These are phyloP conservation scores for Chaetomium cochliodes DNA, from an alignment of 495 filamentous ascomycete species.

Conservation along the genomic window DNA sequence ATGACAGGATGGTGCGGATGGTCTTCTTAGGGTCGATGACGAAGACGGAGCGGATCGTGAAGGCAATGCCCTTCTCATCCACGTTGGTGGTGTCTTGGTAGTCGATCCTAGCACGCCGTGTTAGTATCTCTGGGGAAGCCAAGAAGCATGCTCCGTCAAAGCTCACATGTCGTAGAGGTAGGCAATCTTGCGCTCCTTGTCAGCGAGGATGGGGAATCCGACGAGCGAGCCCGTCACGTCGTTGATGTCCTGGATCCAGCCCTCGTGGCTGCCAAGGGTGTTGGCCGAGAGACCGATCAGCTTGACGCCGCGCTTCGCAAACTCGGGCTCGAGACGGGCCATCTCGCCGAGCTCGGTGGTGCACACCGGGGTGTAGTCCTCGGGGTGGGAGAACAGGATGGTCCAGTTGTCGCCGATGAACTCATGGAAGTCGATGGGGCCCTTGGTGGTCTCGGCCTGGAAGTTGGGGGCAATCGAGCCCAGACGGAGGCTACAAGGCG, in stretches of 20 bases:
- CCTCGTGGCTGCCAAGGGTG: conserved; percentile 61
- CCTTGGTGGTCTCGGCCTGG: conserved; percentile 85
- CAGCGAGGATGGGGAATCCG: conserved; percentile 93
- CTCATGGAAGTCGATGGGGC: conserved; percentile 94
- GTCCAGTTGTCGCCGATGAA: conserved; percentile 94
- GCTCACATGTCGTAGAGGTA: conserved; percentile 90
- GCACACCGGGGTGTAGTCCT: conserved; percentile 92
- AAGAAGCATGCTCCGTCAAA: not conserved
- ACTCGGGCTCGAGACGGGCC: conserved; percentile 96
- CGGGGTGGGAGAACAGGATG: conserved; percentile 95
- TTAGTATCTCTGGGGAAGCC: not conserved
- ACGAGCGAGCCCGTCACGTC: conserved; percentile 82
- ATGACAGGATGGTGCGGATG: conserved; percentile 92
- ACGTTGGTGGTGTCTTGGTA: conserved; percentile 76
- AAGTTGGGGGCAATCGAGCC: conserved; percentile 91
- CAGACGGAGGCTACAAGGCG: conserved; percentile 67
- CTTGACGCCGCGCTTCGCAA: conserved; percentile 89
- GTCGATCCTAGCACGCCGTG: conserved; percentile 63
- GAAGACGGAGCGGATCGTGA: conserved; percentile 99
- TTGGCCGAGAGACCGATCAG: conserved; percentile 92
- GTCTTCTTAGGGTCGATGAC: conserved; percentile 98
- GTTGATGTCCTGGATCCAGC: conserved; percentile 95
- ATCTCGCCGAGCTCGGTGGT: conserved; percentile 97
- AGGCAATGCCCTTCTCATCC: conserved; percentile 91
- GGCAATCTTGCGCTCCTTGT: conserved; percentile 92